A percentile compares a stretch with the other conserved stretches of the same genome.
Evolutionary conservation across 2,329 filamentous ascomycete species (phyloP).

Genomic region (Ustulina deusta): DNA sequence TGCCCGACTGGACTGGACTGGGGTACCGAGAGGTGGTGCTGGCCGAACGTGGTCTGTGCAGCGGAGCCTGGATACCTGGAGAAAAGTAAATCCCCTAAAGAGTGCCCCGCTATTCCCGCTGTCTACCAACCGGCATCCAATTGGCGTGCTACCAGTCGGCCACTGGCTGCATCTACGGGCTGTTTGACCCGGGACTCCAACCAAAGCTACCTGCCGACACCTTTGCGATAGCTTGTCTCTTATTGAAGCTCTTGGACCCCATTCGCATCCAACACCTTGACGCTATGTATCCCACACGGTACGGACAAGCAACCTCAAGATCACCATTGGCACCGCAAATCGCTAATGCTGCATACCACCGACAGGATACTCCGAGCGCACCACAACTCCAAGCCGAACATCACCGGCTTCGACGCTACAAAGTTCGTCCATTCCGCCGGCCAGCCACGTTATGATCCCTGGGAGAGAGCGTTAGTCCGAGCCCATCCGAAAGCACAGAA

Average conservation of each 20-base stretch:
- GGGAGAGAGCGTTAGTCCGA: constrained; percentile 70
- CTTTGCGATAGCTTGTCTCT: constrained; percentile 15
- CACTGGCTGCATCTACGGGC: constrained; percentile 12
- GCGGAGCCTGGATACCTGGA: constrained; percentile 5
- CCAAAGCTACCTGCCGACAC: constrained; percentile 5
- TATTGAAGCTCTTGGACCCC: constrained; percentile 20
- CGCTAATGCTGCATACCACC: constrained; percentile 26
- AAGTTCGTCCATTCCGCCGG: constrained; percentile 80
- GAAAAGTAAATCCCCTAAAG: constrained; percentile 35
- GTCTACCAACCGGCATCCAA: constrained; percentile 31
- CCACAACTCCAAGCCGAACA: constrained; percentile 71
- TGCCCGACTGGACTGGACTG: constrained; percentile 10
- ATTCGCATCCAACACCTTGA: constrained; percentile 28
- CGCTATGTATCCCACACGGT: constrained; percentile 55
- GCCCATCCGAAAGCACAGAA: constrained; percentile 1
- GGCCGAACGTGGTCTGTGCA: constrained; percentile 23
- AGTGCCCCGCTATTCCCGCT: neutral
- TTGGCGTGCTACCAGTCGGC: constrained; percentile 1
- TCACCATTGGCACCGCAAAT: neutral
- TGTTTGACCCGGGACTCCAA: constrained; percentile 5
- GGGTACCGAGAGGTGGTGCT: neutral
- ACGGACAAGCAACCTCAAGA: constrained; percentile 27
- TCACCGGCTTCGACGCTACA: constrained; percentile 92
- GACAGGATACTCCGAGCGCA: constrained; percentile 64
- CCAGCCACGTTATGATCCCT: constrained; percentile 72